These are phyloP conservation scores for Flaveria ramosissima DNA, from an alignment of 129 eudicot species.

Conservation along the genomic window DNA sequence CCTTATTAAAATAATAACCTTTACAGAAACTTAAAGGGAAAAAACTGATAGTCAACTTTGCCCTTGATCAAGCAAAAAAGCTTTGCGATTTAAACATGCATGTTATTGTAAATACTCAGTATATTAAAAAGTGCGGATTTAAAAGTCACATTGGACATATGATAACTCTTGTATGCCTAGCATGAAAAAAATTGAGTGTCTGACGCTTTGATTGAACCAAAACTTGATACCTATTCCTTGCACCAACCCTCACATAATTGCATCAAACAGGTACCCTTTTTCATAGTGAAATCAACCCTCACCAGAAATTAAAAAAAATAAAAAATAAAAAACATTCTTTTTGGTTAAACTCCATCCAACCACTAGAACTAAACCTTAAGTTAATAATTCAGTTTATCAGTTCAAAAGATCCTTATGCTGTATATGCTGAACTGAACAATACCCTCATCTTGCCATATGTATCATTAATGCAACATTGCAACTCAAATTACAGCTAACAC, in stretches of 20 bases:
- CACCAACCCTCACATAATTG: slow-evolving; percentile 1
- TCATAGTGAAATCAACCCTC: background rate
- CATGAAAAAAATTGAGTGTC: background rate
- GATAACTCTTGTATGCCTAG: background rate
- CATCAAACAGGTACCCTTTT: background rate
- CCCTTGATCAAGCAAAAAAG: slow-evolving; percentile 16
- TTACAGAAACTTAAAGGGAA: background rate
- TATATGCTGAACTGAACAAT: background rate
- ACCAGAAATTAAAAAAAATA: too few relatives aligned
- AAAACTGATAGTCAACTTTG: background rate
- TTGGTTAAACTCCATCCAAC: background rate
- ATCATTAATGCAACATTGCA: background rate
- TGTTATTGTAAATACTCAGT: background rate
- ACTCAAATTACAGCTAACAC: background rate
- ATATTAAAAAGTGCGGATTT: background rate
- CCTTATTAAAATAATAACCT: background rate
- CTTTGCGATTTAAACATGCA: slow-evolving; percentile 1
- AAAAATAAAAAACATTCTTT: background rate
- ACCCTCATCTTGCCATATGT: background rate
- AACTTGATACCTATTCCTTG: slow-evolving; percentile 6
- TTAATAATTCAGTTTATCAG: background rate
- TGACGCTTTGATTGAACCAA: background rate
- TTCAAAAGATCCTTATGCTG: background rate
- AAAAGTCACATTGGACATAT: background rate
- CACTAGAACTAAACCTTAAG: background rate